Evolutionary conservation across 1,284 basidiomycete genomes (phyloP).

Genomic region (Hortiboletus rubellus): DNA sequence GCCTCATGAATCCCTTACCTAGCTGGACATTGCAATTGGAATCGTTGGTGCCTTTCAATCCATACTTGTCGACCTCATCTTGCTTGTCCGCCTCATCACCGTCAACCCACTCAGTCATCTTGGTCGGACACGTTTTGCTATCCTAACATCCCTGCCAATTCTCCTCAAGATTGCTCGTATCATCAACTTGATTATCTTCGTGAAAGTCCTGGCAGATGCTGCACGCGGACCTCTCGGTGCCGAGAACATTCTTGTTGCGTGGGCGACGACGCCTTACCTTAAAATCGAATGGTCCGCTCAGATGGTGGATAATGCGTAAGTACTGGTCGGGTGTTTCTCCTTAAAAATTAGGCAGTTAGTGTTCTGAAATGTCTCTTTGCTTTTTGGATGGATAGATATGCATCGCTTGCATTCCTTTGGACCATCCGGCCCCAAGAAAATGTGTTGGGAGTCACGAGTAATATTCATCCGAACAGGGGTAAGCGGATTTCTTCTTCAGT

Average conservation of each 20-base stretch:
- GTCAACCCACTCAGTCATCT: constrained; percentile 27
- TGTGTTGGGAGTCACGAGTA: constrained; percentile 19
- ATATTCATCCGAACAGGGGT: constrained; percentile 18
- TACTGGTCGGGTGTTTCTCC: neutral
- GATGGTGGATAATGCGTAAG: constrained; percentile 33
- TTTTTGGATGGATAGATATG: constrained; percentile 17
- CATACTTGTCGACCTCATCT: constrained; percentile 33
- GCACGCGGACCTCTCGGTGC: constrained; percentile 16
- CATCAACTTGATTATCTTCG: constrained; percentile 27
- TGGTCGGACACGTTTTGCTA: constrained; percentile 17
- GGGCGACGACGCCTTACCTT: constrained; percentile 29
- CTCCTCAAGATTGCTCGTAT: constrained; percentile 28
- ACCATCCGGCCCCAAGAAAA: constrained; percentile 15
- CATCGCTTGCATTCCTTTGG: constrained; percentile 27
- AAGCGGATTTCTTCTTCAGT: neutral
- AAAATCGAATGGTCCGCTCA: constrained; percentile 39
- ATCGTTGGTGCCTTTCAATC: constrained; percentile 33
- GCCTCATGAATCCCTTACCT: neutral
- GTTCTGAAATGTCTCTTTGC: neutral
- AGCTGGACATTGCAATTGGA: constrained; percentile 30
- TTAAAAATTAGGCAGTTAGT: too few species aligned
- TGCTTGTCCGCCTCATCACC: constrained; percentile 32
- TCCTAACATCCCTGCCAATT: constrained; percentile 22
- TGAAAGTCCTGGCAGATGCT: constrained; percentile 16
- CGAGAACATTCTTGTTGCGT: constrained; percentile 13